phyloP scores from a whole-genome alignment of 306 rosid genomes.

The Quercus rubra region DNA sequence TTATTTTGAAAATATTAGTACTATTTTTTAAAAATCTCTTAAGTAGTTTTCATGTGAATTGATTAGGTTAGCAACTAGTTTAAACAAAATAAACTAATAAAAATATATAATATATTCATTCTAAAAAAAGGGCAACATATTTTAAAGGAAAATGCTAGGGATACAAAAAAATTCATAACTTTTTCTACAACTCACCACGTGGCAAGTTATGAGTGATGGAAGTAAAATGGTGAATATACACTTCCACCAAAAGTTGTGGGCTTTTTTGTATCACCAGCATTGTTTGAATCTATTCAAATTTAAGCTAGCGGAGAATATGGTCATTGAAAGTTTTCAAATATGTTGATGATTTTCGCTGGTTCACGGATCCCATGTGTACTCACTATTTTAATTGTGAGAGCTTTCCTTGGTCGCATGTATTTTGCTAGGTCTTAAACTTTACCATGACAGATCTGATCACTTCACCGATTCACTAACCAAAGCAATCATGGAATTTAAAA shows the following conservation, averaged over 20 bases:
- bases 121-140: no score
- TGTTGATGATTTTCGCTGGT: not conserved
- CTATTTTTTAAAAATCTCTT: no score
- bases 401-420: not conserved
- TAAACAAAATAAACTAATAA: no score
- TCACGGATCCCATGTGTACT: not conserved
- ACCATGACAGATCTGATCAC: not conserved
- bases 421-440: not conserved
- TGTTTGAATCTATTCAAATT: not conserved
- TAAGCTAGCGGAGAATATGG: not conserved
- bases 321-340: not conserved
- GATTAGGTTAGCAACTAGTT: fast-evolving
- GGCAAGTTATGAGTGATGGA: no score
- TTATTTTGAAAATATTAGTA: no score
- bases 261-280: not conserved
- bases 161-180: no score
- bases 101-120: no score
- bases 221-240: not conserved
- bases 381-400: not conserved
- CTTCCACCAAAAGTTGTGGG: not conserved
- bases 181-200: fast-evolving
- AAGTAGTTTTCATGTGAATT: no score
- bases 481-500: not conserved
- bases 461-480: not conserved
- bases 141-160: no score